Conservation (phyloP, 108 stramenopile species). For the Pseudonitzschia delicatissima region DNA sequence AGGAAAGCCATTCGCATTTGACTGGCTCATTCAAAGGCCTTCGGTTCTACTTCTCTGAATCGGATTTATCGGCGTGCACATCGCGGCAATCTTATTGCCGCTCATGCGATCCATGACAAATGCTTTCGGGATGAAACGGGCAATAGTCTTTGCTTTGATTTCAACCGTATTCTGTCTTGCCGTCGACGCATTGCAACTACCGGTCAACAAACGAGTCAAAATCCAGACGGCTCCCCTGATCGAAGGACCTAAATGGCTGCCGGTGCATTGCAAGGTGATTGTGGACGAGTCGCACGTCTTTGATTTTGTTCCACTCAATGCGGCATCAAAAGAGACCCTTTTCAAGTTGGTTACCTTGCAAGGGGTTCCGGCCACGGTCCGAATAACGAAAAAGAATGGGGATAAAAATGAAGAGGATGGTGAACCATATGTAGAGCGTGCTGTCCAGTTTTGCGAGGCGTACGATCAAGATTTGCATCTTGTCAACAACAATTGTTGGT, state of each 20-base stretch:
- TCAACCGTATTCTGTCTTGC: too few species aligned
- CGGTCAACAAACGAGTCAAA: slow-evolving; percentile 1
- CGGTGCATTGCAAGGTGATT: slow-evolving; percentile 31
- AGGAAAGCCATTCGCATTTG: too few species aligned
- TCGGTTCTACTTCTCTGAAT: too few species aligned
- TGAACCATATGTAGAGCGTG: slow-evolving; percentile 6
- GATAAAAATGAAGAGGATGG: not conserved
- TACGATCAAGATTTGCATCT: slow-evolving; percentile 29
- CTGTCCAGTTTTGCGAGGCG: slow-evolving; percentile 17
- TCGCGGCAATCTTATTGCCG: too few species aligned
- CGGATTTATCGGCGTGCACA: too few species aligned
- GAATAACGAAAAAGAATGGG: slow-evolving; percentile 3
- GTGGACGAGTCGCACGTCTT: slow-evolving; percentile 12
- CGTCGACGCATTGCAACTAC: not conserved
- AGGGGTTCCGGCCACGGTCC: slow-evolving; percentile 26
- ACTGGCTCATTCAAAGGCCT: too few species aligned
- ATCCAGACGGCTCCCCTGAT: slow-evolving; percentile 23
- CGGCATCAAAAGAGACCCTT: slow-evolving; percentile 18
- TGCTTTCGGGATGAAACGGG: too few species aligned
- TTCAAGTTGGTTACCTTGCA: slow-evolving; percentile 19
- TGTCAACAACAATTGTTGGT: slow-evolving; percentile 39
- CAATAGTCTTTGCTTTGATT: too few species aligned
- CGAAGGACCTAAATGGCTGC: slow-evolving; percentile 39
- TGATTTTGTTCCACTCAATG: slow-evolving; percentile 34
- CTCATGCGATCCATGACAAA: too few species aligned